phyloP scores from a whole-genome alignment of 225 moss, liverwort and hornwort species.

The Physcomitrium patens region DNA sequence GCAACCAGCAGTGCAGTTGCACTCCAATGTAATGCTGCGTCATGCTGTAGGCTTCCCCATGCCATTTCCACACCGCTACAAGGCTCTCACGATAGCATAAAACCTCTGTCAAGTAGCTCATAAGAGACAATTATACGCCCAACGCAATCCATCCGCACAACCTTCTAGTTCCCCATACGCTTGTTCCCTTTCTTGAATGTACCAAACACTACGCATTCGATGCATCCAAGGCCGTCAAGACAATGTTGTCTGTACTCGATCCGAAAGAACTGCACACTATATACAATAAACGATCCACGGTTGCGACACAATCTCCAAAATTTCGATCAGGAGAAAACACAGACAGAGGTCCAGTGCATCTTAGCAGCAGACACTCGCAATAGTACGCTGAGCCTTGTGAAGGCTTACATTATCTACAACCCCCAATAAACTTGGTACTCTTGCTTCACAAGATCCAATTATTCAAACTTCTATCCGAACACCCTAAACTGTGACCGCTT shows the following conservation, averaged over 20 bases:
- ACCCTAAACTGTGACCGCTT: not conserved
- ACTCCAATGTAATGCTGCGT: constrained; percentile 17
- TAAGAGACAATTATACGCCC: too few relatives aligned
- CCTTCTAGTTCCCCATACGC: too few relatives aligned
- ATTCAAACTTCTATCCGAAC: constrained; percentile 2
- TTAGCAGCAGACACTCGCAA: constrained; percentile 8
- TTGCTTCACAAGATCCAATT: constrained; percentile 4
- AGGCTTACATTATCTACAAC: not conserved
- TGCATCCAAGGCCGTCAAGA: not conserved
- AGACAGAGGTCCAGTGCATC: constrained; percentile 15
- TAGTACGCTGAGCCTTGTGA: not conserved
- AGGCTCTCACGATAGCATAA: too few relatives aligned
- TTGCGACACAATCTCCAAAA: not conserved
- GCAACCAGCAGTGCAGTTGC: constrained; percentile 12
- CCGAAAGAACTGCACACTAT: not conserved
- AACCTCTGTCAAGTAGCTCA: too few relatives aligned
- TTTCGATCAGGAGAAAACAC: not conserved
- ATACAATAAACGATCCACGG: constrained; percentile 11
- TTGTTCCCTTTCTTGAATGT: not conserved
- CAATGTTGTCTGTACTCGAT: not conserved
- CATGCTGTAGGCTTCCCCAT: constrained; percentile 22
- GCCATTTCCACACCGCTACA: constrained; percentile 19
- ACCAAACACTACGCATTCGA: too few relatives aligned
- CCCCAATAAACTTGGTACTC: not conserved
- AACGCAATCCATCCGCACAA: too few relatives aligned